Base-by-base conservation (phyloP, 768 basidiomycete species). In the Tulasnella sp. region DNA sequence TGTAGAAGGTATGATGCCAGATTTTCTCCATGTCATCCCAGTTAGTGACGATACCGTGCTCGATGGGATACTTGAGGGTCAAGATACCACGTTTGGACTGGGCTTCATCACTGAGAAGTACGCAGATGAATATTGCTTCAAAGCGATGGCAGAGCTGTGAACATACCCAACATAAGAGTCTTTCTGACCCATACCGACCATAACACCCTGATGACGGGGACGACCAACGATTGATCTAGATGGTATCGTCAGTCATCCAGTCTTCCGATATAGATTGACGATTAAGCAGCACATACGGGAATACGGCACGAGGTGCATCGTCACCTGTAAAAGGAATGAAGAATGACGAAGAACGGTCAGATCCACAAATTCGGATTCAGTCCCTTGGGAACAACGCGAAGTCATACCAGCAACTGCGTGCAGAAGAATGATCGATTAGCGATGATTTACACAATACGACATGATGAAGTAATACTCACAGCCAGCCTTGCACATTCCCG, bases 401-500 rank as follows among this genome's bases (percentile, higher is more conserved):
- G 39, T 51, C 49, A 41, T 39, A 51, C 44, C 49, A 51, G 35
- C 49, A 43, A 42, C n/a, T n/a, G n/a, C n/a, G n/a, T n/a, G n/a
- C n/a, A n/a, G n/a, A n/a, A n/a, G n/a, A n/a, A n/a, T n/a, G n/a
- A n/a, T n/a, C n/a, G n/a, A n/a, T 44, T 9, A 48, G 63, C 27
- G 29, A 20, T 22, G 46, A 53, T 32, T 19, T 33, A 13, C 29
- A 33, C 44, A 56, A 43, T 55, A 45, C 46, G 52, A 45, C 28
- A 24, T 51, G 28, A 27, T 50, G 60, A 59, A 20, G 19, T 16
- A 45, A 57, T 33, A 81, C 83, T 61, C 67, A 88, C 86, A 90
- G 71, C 95, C 93, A 78, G 93, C 93, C 74, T 98, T 98, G 83
- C 92, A 96, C 92, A 96, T 98, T 70, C 92, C 93, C 64, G 92